These are phyloP conservation scores for Nelumbo lutea DNA, from an alignment of 164 flowering plant species.

Conservation along the genomic window DNA sequence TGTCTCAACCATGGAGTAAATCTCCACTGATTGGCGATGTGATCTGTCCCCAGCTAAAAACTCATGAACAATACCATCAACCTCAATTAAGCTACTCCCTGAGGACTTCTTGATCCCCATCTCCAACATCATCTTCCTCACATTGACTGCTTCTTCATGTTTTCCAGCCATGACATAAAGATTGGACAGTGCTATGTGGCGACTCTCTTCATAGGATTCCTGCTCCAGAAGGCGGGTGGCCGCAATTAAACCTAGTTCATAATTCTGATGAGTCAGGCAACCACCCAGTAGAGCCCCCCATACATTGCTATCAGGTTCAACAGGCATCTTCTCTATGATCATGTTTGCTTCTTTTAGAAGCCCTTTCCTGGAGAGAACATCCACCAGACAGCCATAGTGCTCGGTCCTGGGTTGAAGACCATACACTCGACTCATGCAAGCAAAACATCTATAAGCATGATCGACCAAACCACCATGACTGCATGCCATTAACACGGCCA, in stretches of 20 bases:
- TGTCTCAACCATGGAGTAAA: conserved; percentile 8
- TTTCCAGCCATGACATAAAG: conserved; percentile 12
- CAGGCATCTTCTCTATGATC: conserved; percentile 10
- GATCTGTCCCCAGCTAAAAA: conserved; percentile 14
- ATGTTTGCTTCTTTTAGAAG: conserved; percentile 7
- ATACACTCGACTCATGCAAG: conserved; percentile 11
- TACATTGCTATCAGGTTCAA: conserved; percentile 12
- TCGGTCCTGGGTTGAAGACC: conserved; percentile 8
- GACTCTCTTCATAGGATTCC: conserved; percentile 12
- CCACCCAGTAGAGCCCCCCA: conserved; percentile 17
- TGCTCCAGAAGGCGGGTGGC: conserved; percentile 10
- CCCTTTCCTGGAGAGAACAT: conserved; percentile 15
- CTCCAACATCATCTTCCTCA: conserved; percentile 13
- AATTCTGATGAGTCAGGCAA: conserved; percentile 11
- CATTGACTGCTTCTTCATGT: conserved; percentile 9
- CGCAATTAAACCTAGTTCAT: conserved; percentile 7
- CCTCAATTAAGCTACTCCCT: conserved; percentile 15
- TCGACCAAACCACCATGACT: conserved; percentile 17
- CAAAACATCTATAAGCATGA: conserved; percentile 12
- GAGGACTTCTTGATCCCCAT: conserved; percentile 11
- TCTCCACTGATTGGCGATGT: conserved; percentile 9
- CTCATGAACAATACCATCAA: conserved; percentile 16
- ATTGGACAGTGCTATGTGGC: conserved; percentile 7
- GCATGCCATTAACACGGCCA: conserved; percentile 15
- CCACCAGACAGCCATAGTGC: conserved; percentile 19